Conservation (phyloP, 345 rosid species). For the Cardamine resedifolia region DNA sequence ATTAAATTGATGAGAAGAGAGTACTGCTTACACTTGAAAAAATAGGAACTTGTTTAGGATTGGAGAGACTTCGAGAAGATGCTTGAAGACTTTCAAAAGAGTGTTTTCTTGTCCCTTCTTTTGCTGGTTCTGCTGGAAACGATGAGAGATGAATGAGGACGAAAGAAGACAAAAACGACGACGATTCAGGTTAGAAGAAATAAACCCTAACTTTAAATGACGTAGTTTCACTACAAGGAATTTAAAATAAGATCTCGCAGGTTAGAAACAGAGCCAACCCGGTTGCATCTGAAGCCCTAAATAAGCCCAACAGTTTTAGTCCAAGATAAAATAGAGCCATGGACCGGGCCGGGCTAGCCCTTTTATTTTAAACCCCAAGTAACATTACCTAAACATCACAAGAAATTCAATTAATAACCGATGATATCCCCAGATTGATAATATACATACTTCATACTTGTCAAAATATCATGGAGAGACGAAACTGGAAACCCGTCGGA, state of each 20-base stretch:
- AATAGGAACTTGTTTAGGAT: neutral
- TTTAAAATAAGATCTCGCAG: neutral
- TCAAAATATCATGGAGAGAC: neutral
- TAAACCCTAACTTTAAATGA: neutral
- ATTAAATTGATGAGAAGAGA: neutral
- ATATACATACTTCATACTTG: neutral
- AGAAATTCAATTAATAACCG: too few species aligned
- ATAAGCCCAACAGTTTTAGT: neutral
- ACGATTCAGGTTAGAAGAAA: neutral
- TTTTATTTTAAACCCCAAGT: too few species aligned
- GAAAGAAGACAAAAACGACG: neutral
- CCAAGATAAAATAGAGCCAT: neutral
- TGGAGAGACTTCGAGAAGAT: conserved; percentile 15
- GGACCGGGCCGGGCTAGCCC: neutral
- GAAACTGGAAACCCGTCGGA: neutral
- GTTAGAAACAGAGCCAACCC: neutral
- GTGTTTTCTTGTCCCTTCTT: neutral
- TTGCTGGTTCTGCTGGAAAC: neutral
- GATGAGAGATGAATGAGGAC: conserved; percentile 4
- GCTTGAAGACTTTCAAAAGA: neutral
- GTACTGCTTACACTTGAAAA: neutral
- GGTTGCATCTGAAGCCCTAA: neutral
- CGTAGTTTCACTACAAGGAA: neutral
- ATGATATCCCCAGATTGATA: too few species aligned
- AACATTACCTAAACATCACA: too few species aligned